Evolutionary conservation across 78 protist genomes (phyloP).

Genomic region (Cavenderia fasciculata): DNA sequence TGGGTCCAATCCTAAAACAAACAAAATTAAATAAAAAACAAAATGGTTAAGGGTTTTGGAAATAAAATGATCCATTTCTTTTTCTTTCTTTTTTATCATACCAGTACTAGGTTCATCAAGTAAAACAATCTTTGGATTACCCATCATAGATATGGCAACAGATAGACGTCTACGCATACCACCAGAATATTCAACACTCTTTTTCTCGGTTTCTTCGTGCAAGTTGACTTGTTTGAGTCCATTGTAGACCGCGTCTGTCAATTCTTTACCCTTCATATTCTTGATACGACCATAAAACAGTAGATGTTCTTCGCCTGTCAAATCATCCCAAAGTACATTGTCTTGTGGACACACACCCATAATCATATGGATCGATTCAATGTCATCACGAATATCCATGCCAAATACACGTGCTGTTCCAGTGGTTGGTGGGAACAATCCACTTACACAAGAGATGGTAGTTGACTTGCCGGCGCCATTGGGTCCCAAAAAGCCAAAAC

Average conservation of each 20-base stretch:
- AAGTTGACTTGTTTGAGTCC: slow-evolving; percentile 80
- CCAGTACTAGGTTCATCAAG: slow-evolving; percentile 65
- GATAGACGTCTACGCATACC: slow-evolving; percentile 85
- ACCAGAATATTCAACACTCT: slow-evolving; percentile 36
- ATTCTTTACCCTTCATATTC: slow-evolving; percentile 25
- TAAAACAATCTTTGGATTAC: slow-evolving; percentile 48
- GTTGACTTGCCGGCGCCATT: slow-evolving; percentile 94
- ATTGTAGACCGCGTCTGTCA: slow-evolving; percentile 47
- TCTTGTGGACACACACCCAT: slow-evolving; percentile 94
- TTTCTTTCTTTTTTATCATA: too few species aligned
- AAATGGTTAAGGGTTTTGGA: too few species aligned
- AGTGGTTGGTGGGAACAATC: slow-evolving; percentile 57
- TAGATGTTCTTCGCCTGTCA: slow-evolving; percentile 87
- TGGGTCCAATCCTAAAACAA: too few species aligned
- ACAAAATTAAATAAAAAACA: too few species aligned
- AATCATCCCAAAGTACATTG: slow-evolving; percentile 84
- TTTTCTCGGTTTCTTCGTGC: slow-evolving; percentile 15
- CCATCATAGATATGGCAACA: slow-evolving; percentile 74
- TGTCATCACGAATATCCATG: slow-evolving; percentile 57
- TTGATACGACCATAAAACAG: slow-evolving; percentile 82
- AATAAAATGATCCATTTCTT: too few species aligned
- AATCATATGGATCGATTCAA: slow-evolving; percentile 30
- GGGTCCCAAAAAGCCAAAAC: slow-evolving; percentile 87
- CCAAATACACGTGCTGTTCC: slow-evolving; percentile 81
- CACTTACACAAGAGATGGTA: slow-evolving; percentile 43